phyloP scores from a whole-genome alignment of 176 grass and related monocot genomes.

The Oryza brachyantha region DNA sequence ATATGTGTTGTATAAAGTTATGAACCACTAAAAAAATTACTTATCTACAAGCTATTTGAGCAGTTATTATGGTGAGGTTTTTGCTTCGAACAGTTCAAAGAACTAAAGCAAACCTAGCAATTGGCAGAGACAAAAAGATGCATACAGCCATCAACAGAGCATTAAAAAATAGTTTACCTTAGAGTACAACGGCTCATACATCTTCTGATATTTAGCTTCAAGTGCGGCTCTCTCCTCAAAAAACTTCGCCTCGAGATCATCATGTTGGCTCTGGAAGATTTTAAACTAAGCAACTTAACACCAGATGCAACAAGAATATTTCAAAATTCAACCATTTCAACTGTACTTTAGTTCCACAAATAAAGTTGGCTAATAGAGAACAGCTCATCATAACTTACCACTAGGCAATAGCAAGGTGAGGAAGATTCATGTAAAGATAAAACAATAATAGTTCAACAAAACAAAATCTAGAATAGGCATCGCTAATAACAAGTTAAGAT shows the following conservation, averaged over 20 bases:
- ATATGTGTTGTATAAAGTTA: not conserved
- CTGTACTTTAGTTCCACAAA: not conserved
- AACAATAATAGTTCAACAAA: not conserved
- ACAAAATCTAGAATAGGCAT: not conserved
- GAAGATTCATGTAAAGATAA: not conserved
- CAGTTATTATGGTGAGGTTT: not conserved
- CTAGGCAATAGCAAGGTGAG: not conserved
- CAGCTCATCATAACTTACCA: not conserved
- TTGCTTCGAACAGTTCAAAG: not conserved
- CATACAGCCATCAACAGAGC: not conserved
- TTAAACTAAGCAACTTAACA: not conserved
- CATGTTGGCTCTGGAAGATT: slow-evolving; percentile 56
- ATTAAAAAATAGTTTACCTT: slow-evolving; percentile 47
- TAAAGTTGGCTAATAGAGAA: not conserved
- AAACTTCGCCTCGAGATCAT: slow-evolving; percentile 76
- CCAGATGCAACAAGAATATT: not conserved
- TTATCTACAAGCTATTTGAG: not conserved
- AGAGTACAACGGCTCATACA: slow-evolving; percentile 81
- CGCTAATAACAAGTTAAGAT: not conserved
- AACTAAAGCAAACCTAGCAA: not conserved
- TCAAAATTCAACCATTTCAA: not conserved
- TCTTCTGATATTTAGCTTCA: slow-evolving; percentile 94
- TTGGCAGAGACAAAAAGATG: not conserved
- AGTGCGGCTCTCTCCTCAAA: slow-evolving; percentile 86
- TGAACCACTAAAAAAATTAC: not conserved